Evolutionary conservation across 495 filamentous ascomycete genomes (phyloP), one percentile per base, ranked within the genome.

Genomic region (Aspergillus biplanus): DNA sequence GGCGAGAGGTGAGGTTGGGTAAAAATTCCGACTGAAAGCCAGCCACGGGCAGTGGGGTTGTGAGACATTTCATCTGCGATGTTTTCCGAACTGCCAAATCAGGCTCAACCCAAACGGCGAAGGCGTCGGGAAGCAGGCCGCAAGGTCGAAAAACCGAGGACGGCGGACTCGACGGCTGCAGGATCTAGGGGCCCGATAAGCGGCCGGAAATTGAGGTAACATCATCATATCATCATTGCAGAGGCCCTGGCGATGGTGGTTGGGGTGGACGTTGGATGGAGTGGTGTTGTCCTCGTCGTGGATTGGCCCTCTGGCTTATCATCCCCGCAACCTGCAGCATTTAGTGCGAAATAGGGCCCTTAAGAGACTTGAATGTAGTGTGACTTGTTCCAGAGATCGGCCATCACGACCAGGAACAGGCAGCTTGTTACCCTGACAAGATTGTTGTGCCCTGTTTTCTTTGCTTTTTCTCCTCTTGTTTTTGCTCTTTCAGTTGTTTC

Each of bases 31-130:
- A 44, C 27, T 46, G 34, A 57, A 57, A 57, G 31, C 57, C 27
- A 33, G 46, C 31, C 11, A 59, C 31, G 15, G 5, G 42, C 42
- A 35, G 59, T 52, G 59, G 59, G 59, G 59, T 62, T 60, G 27
- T 62, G 52, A 62, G 59, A 62, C 59, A 62, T 62, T 16, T 47
- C 52, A 46, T 62, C 33, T n/a, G 27, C n/a, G 47, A 27, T 21
- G 47, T 50, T 18, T 50, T 50, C 47, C 50, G 42, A 33, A 27
- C 27, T 32, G 52, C 59, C 59, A 62, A 62, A 62, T 62, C 59
- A 62, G 33, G 47, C 12, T 44, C 39, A 31, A 18, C 16, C 47
- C 39, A 44, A 50, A 21, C 46, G 8, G 46, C 15, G 16, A 7
- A 27, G 16, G 11, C 16, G 16, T 9, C 16, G 15, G 47, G n/a